phyloP scores from a whole-genome alignment of 1,284 basidiomycete genomes.

The Fistulina hepatica region DNA sequence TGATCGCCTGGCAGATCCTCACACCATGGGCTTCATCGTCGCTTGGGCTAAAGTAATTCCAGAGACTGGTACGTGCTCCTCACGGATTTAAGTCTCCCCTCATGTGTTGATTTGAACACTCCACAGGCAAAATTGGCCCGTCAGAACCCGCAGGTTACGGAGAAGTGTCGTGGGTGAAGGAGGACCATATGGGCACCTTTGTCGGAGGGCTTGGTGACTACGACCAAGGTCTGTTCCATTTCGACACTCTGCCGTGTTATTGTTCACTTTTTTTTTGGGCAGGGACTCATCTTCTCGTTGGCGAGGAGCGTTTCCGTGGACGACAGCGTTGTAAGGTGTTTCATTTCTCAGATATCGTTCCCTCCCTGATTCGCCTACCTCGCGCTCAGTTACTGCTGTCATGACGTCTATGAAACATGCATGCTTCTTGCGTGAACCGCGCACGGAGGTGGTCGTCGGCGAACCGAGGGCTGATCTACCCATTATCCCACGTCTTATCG shows the following conservation, averaged over 20 bases:
- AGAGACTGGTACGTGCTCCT: too few species aligned
- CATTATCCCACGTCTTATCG: conserved; percentile 12
- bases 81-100: too few species aligned
- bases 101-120: too few species aligned
- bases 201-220: conserved; percentile 14
- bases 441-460: conserved; percentile 14
- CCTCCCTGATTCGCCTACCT: not conserved
- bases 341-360: not conserved
- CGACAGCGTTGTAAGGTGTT: conserved; percentile 12
- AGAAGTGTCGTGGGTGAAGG: conserved; percentile 14
- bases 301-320: conserved; percentile 15
- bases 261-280: not conserved
- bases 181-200: conserved; percentile 14
- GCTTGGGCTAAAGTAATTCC: conserved; percentile 13
- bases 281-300: conserved; percentile 14
- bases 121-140: too few species aligned
- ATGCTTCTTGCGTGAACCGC: conserved; percentile 14
- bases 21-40: conserved; percentile 12
- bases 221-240: conserved; percentile 10
- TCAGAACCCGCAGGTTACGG: conserved; percentile 14
- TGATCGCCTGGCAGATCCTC: conserved; percentile 11
- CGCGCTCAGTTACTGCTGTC: conserved; percentile 12
- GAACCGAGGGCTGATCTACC: conserved; percentile 13
- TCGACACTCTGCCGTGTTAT: not conserved
- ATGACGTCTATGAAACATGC: conserved; percentile 15